Conservation (phyloP, 441 rosid genomes). For the Viola pubescens region DNA sequence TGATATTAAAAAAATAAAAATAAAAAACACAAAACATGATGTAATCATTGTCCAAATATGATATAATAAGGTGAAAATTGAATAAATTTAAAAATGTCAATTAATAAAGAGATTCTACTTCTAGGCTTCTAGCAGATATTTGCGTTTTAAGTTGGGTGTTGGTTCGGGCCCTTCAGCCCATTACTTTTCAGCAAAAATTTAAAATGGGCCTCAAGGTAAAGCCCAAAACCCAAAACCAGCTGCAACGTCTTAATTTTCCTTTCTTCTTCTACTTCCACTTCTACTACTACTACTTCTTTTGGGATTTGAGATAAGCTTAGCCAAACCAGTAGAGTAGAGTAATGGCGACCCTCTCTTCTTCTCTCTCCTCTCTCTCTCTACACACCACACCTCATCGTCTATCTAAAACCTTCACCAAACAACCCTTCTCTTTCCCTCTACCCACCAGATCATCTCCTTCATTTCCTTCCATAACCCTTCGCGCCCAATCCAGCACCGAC, state of each 20-base stretch:
- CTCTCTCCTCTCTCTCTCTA: conserved; percentile 35
- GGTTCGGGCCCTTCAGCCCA: too few species aligned
- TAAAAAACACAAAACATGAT: too few species aligned
- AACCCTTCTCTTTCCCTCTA: conserved; percentile 17
- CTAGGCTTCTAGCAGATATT: too few species aligned
- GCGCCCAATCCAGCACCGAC: conserved; percentile 30
- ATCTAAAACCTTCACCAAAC: conserved; percentile 16
- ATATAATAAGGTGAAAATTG: too few species aligned
- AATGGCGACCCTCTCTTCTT: conserved; percentile 17
- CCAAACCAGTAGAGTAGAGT: neutral
- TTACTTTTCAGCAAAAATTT: too few species aligned
- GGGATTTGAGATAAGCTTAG: conserved; percentile 19
- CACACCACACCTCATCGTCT: conserved; percentile 18
- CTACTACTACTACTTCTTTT: neutral
- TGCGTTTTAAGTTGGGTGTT: too few species aligned
- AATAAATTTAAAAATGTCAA: too few species aligned
- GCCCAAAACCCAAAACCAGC: too few species aligned
- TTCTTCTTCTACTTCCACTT: neutral
- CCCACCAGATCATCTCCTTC: neutral
- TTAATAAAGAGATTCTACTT: too few species aligned
- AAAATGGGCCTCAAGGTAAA: too few species aligned
- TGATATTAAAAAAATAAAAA: too few species aligned
- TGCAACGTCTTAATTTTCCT: neutral
- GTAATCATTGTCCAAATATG: too few species aligned
- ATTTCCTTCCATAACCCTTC: conserved; percentile 8